phyloP scores from a whole-genome alignment of 2,329 filamentous ascomycete genomes.

The Aspergillus sp. region DNA sequence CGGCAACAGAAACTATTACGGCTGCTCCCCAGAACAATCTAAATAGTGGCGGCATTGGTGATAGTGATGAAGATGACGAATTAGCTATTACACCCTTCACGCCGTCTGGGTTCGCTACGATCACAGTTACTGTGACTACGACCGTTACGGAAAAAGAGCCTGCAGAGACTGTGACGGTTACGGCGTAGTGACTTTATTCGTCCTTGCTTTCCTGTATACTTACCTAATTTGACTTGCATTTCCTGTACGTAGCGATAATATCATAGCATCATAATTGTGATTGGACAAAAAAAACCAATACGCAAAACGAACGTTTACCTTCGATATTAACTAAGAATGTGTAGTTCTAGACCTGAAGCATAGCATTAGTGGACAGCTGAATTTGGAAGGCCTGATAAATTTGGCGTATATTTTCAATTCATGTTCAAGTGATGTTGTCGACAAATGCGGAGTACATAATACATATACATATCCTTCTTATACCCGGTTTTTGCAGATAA shows the following conservation, averaged over 20 bases:
- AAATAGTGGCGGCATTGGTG: not conserved
- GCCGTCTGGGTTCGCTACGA: conserved; percentile 12
- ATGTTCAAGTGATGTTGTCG: not conserved
- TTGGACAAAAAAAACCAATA: not conserved
- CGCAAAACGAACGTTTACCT: not conserved
- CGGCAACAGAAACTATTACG: not conserved
- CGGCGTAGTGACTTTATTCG: not conserved
- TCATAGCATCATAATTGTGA: not conserved
- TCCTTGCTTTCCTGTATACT: not conserved
- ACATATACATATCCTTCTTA: not conserved
- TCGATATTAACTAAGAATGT: not conserved
- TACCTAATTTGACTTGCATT: not conserved
- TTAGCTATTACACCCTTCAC: conserved; percentile 17
- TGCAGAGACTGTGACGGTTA: conserved; percentile 7
- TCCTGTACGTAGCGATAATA: not conserved
- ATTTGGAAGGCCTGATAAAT: no score
- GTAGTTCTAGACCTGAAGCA: not conserved
- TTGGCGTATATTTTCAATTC: not conserved
- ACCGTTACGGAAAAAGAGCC: conserved; percentile 13
- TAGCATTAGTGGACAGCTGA: no score
- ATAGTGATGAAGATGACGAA: not conserved
- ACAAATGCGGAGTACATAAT: not conserved
- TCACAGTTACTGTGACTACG: conserved; percentile 18
- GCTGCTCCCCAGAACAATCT: not conserved
- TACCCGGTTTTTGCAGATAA: not conserved